A percentile compares a stretch with the other conserved stretches of the same genome.
Evolutionary conservation across 306 rosid species (phyloP).

Genomic region (Coriaria nepalensis): DNA sequence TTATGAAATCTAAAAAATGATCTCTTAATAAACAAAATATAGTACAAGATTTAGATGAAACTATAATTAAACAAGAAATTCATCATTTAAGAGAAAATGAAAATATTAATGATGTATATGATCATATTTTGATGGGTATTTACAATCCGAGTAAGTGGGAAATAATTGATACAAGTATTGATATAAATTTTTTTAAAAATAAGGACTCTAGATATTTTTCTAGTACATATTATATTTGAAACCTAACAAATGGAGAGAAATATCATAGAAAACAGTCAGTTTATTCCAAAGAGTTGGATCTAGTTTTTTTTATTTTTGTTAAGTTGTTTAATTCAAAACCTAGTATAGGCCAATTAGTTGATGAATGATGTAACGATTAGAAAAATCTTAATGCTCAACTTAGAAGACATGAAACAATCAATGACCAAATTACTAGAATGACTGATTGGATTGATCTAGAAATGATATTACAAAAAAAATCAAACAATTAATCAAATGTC

Average conservation of each 20-base stretch:
- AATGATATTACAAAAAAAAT: neutral
- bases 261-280: neutral
- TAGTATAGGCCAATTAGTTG: neutral
- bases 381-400: neutral
- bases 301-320: neutral
- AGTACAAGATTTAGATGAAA: too few relatives aligned
- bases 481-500: neutral
- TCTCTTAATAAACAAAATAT: neutral
- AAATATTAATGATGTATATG: neutral
- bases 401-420: constrained; percentile 1
- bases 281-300: constrained; percentile 5
- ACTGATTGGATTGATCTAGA: constrained; percentile 1
- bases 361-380: neutral
- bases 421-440: neutral
- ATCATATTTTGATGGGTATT: neutral
- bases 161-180: neutral
- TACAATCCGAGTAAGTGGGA: constrained; percentile 2
- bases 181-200: neutral
- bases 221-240: neutral
- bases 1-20: neutral
- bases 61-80: too few relatives aligned
- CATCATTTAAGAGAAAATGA: neutral
- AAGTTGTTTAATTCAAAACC: neutral
- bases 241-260: neutral
- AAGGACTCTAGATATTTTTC: constrained; percentile 1